Conservation (phyloP, 2,329 filamentous ascomycete species). For the Ophiostoma sp. region DNA sequence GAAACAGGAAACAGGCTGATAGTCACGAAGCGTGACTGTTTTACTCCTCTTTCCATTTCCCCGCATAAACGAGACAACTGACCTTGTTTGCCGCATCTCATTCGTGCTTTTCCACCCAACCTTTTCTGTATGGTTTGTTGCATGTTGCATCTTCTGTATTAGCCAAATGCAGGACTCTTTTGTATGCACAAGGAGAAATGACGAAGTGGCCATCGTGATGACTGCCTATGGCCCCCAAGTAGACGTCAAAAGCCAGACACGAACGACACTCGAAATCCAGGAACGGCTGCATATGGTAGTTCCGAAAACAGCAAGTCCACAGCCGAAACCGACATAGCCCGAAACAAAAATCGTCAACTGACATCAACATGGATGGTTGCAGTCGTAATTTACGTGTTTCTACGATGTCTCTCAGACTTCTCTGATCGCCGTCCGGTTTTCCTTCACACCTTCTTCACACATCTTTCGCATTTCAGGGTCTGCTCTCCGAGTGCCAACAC, state of each 20-base stretch:
- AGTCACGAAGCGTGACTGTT: not conserved
- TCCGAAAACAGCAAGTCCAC: not conserved
- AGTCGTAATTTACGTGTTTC: not conserved
- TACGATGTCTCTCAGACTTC: not conserved
- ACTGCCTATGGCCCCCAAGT: not conserved
- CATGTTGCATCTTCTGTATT: not conserved
- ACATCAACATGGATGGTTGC: conserved; percentile 4
- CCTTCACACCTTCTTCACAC: not conserved
- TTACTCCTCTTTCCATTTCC: not conserved
- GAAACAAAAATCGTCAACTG: not conserved
- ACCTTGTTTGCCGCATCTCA: conserved; percentile 14
- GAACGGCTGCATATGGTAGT: not conserved
- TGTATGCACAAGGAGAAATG: not conserved
- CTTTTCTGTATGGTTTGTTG: not conserved
- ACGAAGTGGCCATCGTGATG: conserved; percentile 12
- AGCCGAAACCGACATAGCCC: not conserved
- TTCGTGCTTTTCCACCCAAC: not conserved
- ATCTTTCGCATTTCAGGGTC: not conserved
- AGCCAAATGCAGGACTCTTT: conserved; percentile 5
- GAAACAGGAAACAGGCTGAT: not conserved
- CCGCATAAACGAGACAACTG: not conserved
- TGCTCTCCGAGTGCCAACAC: conserved; percentile 16
- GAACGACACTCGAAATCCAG: not conserved
- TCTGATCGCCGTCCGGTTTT: not conserved
- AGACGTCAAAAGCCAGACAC: not conserved